Percentiles rank a stretch among this genome's conserved stretches.
Evolutionary conservation across 1,284 basidiomycete species (phyloP).

Genomic region (Thecaphora thlaspeos): DNA sequence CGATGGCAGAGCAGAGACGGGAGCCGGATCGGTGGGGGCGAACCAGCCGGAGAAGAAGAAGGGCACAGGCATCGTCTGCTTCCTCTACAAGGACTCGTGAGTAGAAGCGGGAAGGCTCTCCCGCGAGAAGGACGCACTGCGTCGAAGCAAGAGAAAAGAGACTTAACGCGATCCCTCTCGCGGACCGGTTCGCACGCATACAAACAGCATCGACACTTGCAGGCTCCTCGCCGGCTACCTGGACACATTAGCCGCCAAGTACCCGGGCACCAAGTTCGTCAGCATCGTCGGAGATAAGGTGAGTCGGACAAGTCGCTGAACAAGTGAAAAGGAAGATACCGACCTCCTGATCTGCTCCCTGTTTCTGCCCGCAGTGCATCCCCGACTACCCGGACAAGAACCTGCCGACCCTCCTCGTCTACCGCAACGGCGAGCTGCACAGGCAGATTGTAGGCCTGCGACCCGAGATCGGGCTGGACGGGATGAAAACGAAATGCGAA

Average conservation of each 20-base stretch:
- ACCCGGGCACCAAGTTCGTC: slow-evolving; percentile 91
- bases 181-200: no score
- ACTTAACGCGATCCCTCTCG: no score
- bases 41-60: slow-evolving; percentile 44
- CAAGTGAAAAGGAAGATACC: no score
- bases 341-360: no score
- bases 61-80: slow-evolving; percentile 83
- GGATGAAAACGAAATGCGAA: slow-evolving; percentile 74
- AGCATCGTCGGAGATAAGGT: slow-evolving; percentile 81
- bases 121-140: no score
- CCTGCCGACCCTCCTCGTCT: slow-evolving; percentile 87
- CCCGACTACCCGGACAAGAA: slow-evolving; percentile 89
- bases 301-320: no score
- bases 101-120: no score
- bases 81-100: slow-evolving; percentile 84
- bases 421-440: slow-evolving; percentile 82
- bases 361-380: slow-evolving; percentile 74
- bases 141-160: no score
- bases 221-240: slow-evolving; percentile 74
- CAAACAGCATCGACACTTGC: slow-evolving; percentile 61
- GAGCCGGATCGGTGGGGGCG: background rate
- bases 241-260: slow-evolving; percentile 71
- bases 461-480: slow-evolving; percentile 67
- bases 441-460: slow-evolving; percentile 76
- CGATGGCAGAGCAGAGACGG: slow-evolving; percentile 35